Evolutionary conservation across 1,284 basidiomycete species (phyloP).

Genomic region (Xerocomus amazonicus): DNA sequence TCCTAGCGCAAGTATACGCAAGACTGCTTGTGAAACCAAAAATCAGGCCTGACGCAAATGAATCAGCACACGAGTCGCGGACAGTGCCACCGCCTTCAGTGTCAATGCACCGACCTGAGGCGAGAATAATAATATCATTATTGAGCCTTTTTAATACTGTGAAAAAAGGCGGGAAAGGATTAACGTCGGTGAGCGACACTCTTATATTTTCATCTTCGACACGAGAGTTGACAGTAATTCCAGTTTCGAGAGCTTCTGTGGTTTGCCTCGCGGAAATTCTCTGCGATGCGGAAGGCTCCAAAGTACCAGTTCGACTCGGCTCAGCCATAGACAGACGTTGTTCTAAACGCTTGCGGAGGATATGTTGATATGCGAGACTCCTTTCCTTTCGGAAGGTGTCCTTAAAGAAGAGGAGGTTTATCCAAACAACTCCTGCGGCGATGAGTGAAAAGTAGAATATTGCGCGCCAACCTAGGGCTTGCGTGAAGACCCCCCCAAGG

Average conservation of each 20-base stretch:
- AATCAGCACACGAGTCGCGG: neutral
- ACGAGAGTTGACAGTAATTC: slow-evolving; percentile 1
- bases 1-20: slow-evolving; percentile 72
- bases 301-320: neutral
- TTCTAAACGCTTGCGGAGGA: slow-evolving; percentile 37
- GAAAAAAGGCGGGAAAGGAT: slow-evolving; percentile 62
- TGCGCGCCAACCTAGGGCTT: slow-evolving; percentile 73
- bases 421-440: slow-evolving; percentile 51
- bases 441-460: slow-evolving; percentile 82
- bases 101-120: slow-evolving; percentile 28
- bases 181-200: slow-evolving; percentile 66
- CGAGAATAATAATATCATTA: slow-evolving; percentile 64
- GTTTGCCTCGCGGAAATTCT: too few species aligned
- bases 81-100: neutral
- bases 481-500: slow-evolving; percentile 65
- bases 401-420: slow-evolving; percentile 66
- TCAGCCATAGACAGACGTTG: neutral
- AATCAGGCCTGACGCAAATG: slow-evolving; percentile 46
- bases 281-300: slow-evolving; percentile 1
- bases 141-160: slow-evolving; percentile 60
- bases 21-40: slow-evolving; percentile 72
- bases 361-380: slow-evolving; percentile 70
- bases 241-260: slow-evolving; percentile 1
- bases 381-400: slow-evolving; percentile 84
- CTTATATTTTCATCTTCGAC: slow-evolving; percentile 45